Base-by-base conservation (phyloP, 2,329 filamentous ascomycete species). In the Lasiodiplodia theobromae region DNA sequence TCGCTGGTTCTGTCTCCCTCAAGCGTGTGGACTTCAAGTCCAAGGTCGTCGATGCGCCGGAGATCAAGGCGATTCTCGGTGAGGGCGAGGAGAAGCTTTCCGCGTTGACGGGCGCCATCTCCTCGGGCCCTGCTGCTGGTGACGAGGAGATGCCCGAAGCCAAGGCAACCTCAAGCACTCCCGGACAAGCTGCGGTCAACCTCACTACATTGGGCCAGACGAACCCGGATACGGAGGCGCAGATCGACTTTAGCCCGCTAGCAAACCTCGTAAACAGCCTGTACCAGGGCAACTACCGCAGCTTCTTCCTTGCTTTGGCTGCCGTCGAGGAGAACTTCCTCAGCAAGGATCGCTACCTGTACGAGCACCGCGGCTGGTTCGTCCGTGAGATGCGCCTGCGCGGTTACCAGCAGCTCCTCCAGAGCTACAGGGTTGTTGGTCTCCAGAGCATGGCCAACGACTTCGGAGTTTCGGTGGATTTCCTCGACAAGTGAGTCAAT, bases 11-110 rank as follows among this genome's bases (percentile, higher is more conserved):
- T 7, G 91, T 98, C 28, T 96, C 95, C 56, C 88, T 99, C 68
- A 97, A 97, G 85, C 92, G 96, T 60, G 93, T 97, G 40, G 96
- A 99, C 81, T 99, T 99, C 88, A 99, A 99, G 86, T 92, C 92
- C 72, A 98, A 98, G 85, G 96, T 99, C 31, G 95, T 99, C 51
- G 96, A 99, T 80, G 96, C 96, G 8, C 95, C 96, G 14, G 96
- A 99, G 83, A 97, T 99, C 83, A 97, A 96, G 83, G 96, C 96
- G 47, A 96, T 99, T 71, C 88, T 99, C 28, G 96, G 95, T 12
- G 91, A 95, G 73, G 91, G 91, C 28, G 92, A 96, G 74, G 94
- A 97, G 77, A 95, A 95, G 82, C 84, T 97, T 67, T 86, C 93
- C 38, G 94, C 93, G 0, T 84, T 97, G 25, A 89, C 90, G 37